Evolutionary conservation across 2,329 filamentous ascomycete species (phyloP), one percentile per base, ranked within the genome.

Genomic region (Colletotrichum cereale): DNA sequence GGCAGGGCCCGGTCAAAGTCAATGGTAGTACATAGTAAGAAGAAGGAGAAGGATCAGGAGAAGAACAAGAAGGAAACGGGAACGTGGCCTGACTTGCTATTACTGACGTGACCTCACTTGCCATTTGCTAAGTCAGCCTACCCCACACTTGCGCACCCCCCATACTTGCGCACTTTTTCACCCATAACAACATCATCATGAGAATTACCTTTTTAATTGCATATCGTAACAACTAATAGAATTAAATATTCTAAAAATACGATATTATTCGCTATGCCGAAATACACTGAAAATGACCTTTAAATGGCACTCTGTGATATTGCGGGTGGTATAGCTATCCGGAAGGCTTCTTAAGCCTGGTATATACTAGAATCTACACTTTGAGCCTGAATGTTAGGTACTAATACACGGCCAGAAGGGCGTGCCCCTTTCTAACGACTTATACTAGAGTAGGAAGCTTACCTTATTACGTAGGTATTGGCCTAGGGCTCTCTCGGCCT

Each of bases 91-190:
- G 50, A 38, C 40, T 31, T 31, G n/a, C 50, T n/a, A 16, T 18
- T 29, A 62, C 42, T 67, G 56, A 55, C 65, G 40, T 48, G 56
- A 38, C 57, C n/a, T 55, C 18, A 21, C 36, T 44, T n/a, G 21
- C 24, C 48, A 44, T 8, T 12, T 31, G 12, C 44, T 40, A n/a
- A n/a, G n/a, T n/a, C n/a, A n/a, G n/a, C n/a, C n/a, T n/a, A n/a
- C n/a, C n/a, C n/a, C n/a, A n/a, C n/a, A n/a, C n/a, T n/a, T n/a
- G n/a, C n/a, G n/a, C n/a, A n/a, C n/a, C n/a, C n/a, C n/a, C n/a
- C n/a, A n/a, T n/a, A n/a, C n/a, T n/a, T n/a, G n/a, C n/a, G n/a
- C n/a, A n/a, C n/a, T n/a, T n/a, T n/a, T n/a, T n/a, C n/a, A n/a
- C n/a, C n/a, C n/a, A n/a, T n/a, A n/a, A n/a, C n/a, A n/a, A n/a